Conservation (phyloP, 1,284 basidiomycete genomes). For the Inonotus obliquus region DNA sequence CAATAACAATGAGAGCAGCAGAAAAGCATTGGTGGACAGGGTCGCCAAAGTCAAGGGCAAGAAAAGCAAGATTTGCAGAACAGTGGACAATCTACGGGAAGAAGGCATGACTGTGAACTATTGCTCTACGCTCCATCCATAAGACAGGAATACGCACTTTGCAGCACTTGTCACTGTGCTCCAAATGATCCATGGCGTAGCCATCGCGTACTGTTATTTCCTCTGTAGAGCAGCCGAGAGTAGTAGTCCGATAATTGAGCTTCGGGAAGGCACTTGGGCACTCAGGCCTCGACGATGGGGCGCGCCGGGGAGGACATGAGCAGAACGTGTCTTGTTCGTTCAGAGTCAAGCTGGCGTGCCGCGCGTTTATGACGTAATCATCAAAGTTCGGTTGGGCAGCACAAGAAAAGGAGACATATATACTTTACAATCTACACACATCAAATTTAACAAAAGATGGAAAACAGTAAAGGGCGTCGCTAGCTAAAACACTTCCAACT, state of each 20-base stretch:
- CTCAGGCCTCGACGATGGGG: neutral
- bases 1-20: constrained; percentile 75
- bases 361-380: neutral
- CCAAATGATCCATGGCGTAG: constrained; percentile 55
- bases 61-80: constrained; percentile 76
- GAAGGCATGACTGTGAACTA: neutral
- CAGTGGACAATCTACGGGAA: constrained; percentile 58
- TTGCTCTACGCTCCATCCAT: constrained; percentile 1
- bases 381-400: no score
- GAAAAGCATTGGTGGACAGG: constrained; percentile 72
- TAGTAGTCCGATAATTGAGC: neutral
- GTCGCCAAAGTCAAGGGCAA: constrained; percentile 79
- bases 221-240: neutral
- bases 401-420: neutral
- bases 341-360: neutral
- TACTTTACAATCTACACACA: neutral
- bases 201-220: neutral
- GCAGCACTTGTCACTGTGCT: constrained; percentile 60
- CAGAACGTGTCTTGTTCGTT: neutral
- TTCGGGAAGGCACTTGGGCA: neutral
- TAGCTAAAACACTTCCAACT: neutral
- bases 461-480: neutral
- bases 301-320: neutral
- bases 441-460: neutral
- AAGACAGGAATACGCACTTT: constrained; percentile 36